phyloP scores from a whole-genome alignment of 257 asterid genomes.

The Dorcoceras hygrometricum region DNA sequence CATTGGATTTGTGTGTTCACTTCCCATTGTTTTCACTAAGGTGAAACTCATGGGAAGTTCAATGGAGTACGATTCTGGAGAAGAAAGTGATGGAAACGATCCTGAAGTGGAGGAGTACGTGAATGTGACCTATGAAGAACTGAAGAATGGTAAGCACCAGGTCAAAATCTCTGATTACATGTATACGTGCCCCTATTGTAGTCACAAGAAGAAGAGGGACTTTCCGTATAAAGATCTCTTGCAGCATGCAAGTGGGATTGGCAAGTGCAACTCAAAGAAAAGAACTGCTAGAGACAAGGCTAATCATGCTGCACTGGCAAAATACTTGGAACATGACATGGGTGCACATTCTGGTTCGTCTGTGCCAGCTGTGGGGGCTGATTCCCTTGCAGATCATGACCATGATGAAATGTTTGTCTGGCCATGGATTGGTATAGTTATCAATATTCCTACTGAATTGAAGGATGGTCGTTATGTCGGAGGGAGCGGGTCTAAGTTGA shows the following conservation, averaged over 20 bases:
- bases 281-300: constrained; percentile 57
- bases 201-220: constrained; percentile 54
- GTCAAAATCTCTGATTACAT: constrained; percentile 49
- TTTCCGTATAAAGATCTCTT: constrained; percentile 51
- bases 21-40: constrained; percentile 24
- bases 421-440: constrained; percentile 90
- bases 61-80: constrained; percentile 32
- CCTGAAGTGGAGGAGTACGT: constrained; percentile 35
- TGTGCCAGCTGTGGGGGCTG: constrained; percentile 35
- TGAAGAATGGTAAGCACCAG: constrained; percentile 56
- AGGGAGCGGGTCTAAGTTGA: constrained; percentile 71
- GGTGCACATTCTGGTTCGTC: constrained; percentile 42
- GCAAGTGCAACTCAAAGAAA: constrained; percentile 49
- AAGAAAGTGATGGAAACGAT: constrained; percentile 34
- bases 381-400: constrained; percentile 52
- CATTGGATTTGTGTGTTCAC: constrained; percentile 7
- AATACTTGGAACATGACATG: constrained; percentile 53
- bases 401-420: constrained; percentile 80
- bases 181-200: constrained; percentile 74
- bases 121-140: constrained; percentile 35
- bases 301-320: constrained; percentile 67
- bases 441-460: constrained; percentile 50
- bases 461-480: constrained; percentile 69
- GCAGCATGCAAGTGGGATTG: constrained; percentile 67
- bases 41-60: constrained; percentile 37